Evolutionary conservation across 495 filamentous ascomycete species (phyloP).

Genomic region (Aspergillus bridgeri): DNA sequence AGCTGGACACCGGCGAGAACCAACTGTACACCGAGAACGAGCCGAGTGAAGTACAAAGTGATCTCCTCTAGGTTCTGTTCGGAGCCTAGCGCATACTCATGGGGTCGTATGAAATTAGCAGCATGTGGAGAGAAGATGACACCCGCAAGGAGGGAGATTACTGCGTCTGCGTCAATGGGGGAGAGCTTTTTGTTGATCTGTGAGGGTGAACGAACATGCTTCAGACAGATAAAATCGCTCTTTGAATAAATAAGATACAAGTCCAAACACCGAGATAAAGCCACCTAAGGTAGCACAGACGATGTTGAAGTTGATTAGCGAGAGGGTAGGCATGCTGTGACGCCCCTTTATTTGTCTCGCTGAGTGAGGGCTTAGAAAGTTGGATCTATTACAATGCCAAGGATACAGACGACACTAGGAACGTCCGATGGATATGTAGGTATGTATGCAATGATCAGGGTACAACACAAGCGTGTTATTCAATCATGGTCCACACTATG

Average conservation of each 20-base stretch:
- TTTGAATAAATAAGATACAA: conserved; percentile 86
- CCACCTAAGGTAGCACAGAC: conserved; percentile 78
- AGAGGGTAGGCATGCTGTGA: conserved; percentile 70
- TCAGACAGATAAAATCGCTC: conserved; percentile 91
- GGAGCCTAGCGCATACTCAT: conserved; percentile 69
- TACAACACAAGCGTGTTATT: conserved; percentile 43
- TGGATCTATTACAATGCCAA: neutral
- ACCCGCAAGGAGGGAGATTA: conserved; percentile 80
- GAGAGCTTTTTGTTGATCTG: neutral
- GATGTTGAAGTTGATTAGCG: conserved; percentile 83
- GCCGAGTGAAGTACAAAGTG: conserved; percentile 79
- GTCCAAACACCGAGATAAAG: conserved; percentile 82
- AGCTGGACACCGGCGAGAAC: conserved; percentile 88
- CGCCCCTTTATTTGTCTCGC: neutral
- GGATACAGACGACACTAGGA: neutral
- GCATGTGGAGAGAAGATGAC: conserved; percentile 74
- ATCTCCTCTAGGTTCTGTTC: conserved; percentile 56
- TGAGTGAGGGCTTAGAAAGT: neutral
- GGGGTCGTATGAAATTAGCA: conserved; percentile 70
- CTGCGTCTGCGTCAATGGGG: conserved; percentile 35
- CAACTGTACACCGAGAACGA: conserved; percentile 88
- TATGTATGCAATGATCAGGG: neutral
- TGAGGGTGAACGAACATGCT: conserved; percentile 59
- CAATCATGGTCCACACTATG: conserved; percentile 35
- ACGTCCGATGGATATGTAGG: neutral